Evolutionary conservation across 371 early-diverging fungal species (phyloP), one percentile per base, ranked within the genome.

Genomic region (Lichtheimia corymbifera): DNA sequence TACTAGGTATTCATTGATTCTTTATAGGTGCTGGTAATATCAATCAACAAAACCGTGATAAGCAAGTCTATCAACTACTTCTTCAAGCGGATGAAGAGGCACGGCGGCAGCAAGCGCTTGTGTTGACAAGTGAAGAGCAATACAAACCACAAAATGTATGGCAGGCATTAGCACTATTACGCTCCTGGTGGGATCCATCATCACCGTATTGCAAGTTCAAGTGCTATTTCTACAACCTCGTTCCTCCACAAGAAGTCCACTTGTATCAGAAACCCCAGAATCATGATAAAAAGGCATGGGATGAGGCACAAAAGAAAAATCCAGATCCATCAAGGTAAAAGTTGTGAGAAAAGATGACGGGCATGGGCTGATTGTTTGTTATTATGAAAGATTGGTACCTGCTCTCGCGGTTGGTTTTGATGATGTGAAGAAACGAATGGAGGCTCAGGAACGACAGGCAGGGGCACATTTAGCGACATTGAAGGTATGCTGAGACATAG

Each of bases 191-290:
- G 94, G 88, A 94, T 59, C 89, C 93, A 1, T 65, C 79, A 24
- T 89, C 87, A 52, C 90, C 94, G 5, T 70, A 80, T 58, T 95
- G 93, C 63, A 86, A 88, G 28, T 94, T 95, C 73, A 89, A 87
- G 65, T 88, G 93, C 64, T 95, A 93, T 68, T 96, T 96, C 61
- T 96, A 96, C 75, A 96, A 95, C 64, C 79, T 90, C 60, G 94
- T 92, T 0, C 83, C 91, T 63, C 88, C 94, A 1, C 80, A 79
- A 11, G 91, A 95, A 75, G 90, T 88, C 3, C 84, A 81, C 41
- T 67, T 85, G 42, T 96, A 96, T 64, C 85, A 79, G 53, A 86
- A 84, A 56, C 91, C 91, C 4, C 84, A 85, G 7, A 82, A 85
- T 58, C 83, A 91, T 14, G 93, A 95, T 58, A 64, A 79, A n/a